Conservation (phyloP, 2,329 filamentous ascomycete genomes). For the Colletotrichum kahawae region DNA sequence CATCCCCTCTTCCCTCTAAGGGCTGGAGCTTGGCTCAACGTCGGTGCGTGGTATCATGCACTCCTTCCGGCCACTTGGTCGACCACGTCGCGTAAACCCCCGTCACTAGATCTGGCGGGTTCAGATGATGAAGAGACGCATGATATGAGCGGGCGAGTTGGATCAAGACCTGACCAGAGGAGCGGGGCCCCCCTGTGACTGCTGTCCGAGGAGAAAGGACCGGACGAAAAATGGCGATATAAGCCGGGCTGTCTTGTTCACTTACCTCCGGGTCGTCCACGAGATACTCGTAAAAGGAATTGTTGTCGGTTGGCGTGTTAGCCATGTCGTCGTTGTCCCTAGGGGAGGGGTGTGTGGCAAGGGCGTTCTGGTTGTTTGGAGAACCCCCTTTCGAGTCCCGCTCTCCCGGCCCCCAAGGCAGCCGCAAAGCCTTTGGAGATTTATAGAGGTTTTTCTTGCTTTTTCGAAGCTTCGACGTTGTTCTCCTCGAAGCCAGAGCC, state of each 20-base stretch:
- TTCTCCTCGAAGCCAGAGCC: background rate
- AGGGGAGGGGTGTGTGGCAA: background rate
- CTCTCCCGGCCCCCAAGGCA: background rate
- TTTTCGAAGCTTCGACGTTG: background rate
- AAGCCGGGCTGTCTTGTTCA: background rate
- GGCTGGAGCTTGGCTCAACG: background rate
- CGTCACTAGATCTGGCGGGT: background rate
- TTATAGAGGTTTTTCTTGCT: constrained; percentile 4
- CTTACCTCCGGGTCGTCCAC: constrained; percentile 16
- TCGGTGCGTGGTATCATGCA: background rate
- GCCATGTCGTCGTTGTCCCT: constrained; percentile 6
- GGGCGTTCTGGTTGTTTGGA: background rate
- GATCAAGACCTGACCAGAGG: background rate
- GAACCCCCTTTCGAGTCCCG: constrained; percentile 4
- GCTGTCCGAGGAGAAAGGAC: background rate
- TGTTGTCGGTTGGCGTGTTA: constrained; percentile 1
- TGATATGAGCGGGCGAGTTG: background rate
- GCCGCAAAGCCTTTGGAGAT: constrained; percentile 1
- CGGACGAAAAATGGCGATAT: background rate
- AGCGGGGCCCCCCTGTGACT: background rate
- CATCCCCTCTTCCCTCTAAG: background rate
- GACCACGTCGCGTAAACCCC: background rate
- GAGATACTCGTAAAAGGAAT: constrained; percentile 13
- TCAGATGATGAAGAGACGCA: background rate
- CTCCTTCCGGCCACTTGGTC: constrained; percentile 10